Percentiles rank a stretch among this genome's conserved stretches.
phyloP scores from a whole-genome alignment of 2,329 filamentous ascomycete species.

The Cladophialophora psammophila region DNA sequence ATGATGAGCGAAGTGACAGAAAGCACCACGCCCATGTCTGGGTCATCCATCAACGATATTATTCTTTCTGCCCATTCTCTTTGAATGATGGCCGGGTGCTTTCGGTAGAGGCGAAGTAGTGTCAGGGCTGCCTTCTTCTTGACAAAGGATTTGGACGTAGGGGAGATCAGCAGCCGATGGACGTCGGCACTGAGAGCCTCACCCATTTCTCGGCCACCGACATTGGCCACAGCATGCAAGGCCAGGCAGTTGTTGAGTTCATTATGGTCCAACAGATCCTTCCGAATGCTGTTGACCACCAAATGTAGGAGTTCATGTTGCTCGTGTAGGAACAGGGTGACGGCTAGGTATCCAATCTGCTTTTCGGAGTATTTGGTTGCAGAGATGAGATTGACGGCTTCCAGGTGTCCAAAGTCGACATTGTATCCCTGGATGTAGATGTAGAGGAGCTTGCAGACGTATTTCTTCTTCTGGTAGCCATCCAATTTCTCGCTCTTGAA shows the following conservation, averaged over 20 bases:
- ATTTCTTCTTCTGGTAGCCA: conserved; percentile 99
- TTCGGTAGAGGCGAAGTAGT: conserved; percentile 89
- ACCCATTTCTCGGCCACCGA: conserved; percentile 95
- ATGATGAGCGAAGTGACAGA: conserved; percentile 96
- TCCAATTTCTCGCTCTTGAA: conserved; percentile 95
- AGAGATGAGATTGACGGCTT: conserved; percentile 97
- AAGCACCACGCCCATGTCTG: conserved; percentile 89
- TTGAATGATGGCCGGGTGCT: conserved; percentile 91
- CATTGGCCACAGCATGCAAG: conserved; percentile 96
- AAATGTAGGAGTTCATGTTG: conserved; percentile 94
- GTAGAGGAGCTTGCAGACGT: conserved; percentile 99
- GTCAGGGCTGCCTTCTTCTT: conserved; percentile 99
- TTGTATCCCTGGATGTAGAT: conserved; percentile 99
- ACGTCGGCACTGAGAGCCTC: conserved; percentile 92
- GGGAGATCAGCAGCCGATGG: conserved; percentile 90
- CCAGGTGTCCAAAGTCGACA: conserved; percentile 97
- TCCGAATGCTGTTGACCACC: conserved; percentile 97
- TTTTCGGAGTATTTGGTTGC: conserved; percentile 98
- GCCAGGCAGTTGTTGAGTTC: conserved; percentile 97
- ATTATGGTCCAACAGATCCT: conserved; percentile 92
- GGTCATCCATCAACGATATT: conserved; percentile 98
- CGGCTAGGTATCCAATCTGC: conserved; percentile 97
- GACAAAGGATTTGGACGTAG: conserved; percentile 93
- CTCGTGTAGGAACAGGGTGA: conserved; percentile 96
- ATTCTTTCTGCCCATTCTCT: conserved; percentile 98